A percentile compares a stretch with the other conserved stretches of the same genome.
phyloP scores from a whole-genome alignment of 345 rosid genomes.

The Psidium guajava region DNA sequence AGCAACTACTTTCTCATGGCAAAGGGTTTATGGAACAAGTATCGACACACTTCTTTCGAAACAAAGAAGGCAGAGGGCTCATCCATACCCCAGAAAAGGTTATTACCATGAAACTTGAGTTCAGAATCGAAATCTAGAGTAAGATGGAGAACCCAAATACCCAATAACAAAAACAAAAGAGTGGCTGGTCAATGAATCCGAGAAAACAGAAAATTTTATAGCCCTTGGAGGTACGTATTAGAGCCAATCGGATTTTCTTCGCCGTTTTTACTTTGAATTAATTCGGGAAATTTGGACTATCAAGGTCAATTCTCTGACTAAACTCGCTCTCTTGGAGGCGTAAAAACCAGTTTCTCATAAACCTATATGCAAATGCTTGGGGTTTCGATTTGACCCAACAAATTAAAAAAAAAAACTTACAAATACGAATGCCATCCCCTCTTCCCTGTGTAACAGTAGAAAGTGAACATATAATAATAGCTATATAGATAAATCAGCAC shows the following conservation, averaged over 20 bases:
- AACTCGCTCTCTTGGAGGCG: neutral
- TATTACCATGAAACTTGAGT: neutral
- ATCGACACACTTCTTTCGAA: neutral
- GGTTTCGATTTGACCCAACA: neutral
- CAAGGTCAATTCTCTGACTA: no score
- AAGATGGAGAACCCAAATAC: neutral
- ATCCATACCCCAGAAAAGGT: neutral
- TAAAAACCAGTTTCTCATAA: neutral
- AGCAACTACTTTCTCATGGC: neutral
- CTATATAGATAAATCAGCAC: neutral
- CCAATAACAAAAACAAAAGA: neutral
- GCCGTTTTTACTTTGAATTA: no score
- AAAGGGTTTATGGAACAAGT: neutral
- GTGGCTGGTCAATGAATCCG: neutral
- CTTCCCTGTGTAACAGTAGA: constrained; percentile 41
- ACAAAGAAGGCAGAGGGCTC: neutral
- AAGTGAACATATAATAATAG: neutral
- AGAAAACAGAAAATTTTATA: neutral
- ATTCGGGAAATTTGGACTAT: no score
- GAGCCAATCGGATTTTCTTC: no score
- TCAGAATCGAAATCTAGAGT: neutral
- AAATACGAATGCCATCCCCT: constrained; percentile 82
- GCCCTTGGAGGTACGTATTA: neutral
- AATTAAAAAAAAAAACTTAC: constrained; percentile 43
- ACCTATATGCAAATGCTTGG: no score